Percentiles rank a stretch among this genome's conserved stretches.
phyloP scores from a whole-genome alignment of 1,284 basidiomycete species.

The Tausonia pullulans region DNA sequence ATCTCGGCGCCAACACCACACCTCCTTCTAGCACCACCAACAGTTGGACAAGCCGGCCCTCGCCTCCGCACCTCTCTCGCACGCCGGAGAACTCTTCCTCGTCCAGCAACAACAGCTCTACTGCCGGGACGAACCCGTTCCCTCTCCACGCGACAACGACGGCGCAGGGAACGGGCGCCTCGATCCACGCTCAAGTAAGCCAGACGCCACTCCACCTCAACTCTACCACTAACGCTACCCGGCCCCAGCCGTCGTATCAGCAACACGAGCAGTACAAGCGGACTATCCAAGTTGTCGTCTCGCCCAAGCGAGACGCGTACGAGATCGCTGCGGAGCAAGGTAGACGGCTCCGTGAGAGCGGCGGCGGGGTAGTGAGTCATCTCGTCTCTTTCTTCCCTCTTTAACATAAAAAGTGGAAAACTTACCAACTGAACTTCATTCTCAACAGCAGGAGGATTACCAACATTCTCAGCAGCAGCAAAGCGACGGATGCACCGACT shows the following conservation, averaged over 20 bases:
- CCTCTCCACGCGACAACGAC: neutral
- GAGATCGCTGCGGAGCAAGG: constrained; percentile 14
- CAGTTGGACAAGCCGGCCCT: neutral
- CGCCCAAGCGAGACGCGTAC: constrained; percentile 10
- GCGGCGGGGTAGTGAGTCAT: too few relatives aligned
- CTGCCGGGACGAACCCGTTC: neutral
- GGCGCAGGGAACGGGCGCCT: neutral
- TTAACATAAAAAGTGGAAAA: too few relatives aligned
- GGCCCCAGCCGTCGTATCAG: neutral
- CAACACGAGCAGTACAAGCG: neutral
- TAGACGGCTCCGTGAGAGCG: neutral
- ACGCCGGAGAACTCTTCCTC: neutral
- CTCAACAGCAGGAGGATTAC: neutral
- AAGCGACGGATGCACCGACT: too few relatives aligned
- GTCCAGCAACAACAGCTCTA: neutral
- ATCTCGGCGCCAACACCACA: neutral
- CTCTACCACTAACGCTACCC: neutral
- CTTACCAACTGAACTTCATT: neutral
- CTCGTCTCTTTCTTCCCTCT: too few relatives aligned
- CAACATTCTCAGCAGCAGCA: too few relatives aligned
- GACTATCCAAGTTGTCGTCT: constrained; percentile 1
- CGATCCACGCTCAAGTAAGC: neutral
- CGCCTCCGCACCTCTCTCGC: neutral
- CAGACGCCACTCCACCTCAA: neutral
- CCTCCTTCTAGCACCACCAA: neutral